Evolutionary conservation across 192 early-diverging fungal genomes (phyloP), one percentile per base, ranked within the genome.

Genomic region (Rhizophagus clarus): DNA sequence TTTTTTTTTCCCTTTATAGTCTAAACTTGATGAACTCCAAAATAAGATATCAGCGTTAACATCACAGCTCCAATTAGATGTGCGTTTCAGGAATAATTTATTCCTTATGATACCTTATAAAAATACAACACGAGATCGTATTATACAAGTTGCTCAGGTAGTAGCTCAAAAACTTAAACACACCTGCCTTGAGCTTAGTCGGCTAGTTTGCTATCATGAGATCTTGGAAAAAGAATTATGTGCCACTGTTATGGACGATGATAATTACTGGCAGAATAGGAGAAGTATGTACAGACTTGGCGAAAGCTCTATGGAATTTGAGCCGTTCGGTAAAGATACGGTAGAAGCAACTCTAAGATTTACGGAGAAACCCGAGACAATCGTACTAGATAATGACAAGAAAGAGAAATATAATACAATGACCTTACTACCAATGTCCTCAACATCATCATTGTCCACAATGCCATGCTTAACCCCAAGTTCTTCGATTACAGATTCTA

Each of bases 201-300:
- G 90, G 37, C 80, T 94, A 26, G 88, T 89, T 28, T 95, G 94
- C 72, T 95, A 93, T 84, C 88, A 90, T 11, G 91, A 92, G 34
- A 89, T 93, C 71, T 61, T 95, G 29, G 91, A 94, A 77, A 79
- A 79, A 79, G 77, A 79, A 72, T 79, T 79, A 79, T 79, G 77
- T 61, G 37, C 62, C 10, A 68, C 77, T 14, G 77, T 79, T 12
- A 79, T 79, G 77, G 77, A 79, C n/a, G 68, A 79, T 61, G 32
- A 71, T 40, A 42, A 71, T 32, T 79, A 79, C 71, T 79, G 77
- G 77, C 28, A 29, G 24, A 60, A 60, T 26, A 69, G 77, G 61
- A 79, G 24, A 28, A 79, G 77, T 61, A 71, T 67, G 67, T 28
- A 60, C 29, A 79, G 61, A 24, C 6, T 66, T 24, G 77, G 69